Percentiles rank a stretch among this genome's conserved stretches.
These are phyloP conservation scores for Claviceps maximensis DNA, from an alignment of 2,329 filamentous ascomycete species.

Conservation along the genomic window DNA sequence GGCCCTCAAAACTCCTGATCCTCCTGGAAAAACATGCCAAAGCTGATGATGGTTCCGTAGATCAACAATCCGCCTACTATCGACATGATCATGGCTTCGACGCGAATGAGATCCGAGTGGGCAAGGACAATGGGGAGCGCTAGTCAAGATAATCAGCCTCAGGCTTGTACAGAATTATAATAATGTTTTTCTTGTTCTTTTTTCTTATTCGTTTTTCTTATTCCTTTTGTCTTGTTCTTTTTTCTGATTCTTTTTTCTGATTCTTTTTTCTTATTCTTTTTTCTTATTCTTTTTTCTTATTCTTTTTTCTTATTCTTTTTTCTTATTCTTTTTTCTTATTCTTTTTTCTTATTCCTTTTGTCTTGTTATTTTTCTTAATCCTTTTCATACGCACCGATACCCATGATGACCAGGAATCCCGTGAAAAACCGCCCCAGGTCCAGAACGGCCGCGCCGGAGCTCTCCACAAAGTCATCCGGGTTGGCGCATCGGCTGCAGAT, in stretches of 20 bases:
- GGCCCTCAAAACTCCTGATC: conserved; percentile 89
- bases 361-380: too few species aligned
- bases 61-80: conserved; percentile 86
- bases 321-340: background rate
- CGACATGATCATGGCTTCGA: conserved; percentile 89
- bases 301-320: background rate
- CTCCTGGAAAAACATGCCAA: conserved; percentile 96
- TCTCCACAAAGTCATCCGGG: conserved; percentile 90
- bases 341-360: too few species aligned
- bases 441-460: conserved; percentile 67
- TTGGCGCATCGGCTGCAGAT: conserved; percentile 79
- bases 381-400: conserved; percentile 56
- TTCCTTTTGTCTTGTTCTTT: too few species aligned
- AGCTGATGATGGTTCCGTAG: conserved; percentile 96
- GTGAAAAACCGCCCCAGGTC: conserved; percentile 92
- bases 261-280: background rate
- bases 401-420: conserved; percentile 94
- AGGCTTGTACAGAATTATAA: too few species aligned
- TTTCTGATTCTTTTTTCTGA: background rate
- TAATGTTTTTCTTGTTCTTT: background rate
- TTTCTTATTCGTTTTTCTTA: background rate
- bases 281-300: background rate
- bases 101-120: conserved; percentile 69
- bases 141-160: conserved; percentile 21
- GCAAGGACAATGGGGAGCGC: conserved; percentile 81